phyloP scores from a whole-genome alignment of 306 rosid genomes.

The Inga laurina region DNA sequence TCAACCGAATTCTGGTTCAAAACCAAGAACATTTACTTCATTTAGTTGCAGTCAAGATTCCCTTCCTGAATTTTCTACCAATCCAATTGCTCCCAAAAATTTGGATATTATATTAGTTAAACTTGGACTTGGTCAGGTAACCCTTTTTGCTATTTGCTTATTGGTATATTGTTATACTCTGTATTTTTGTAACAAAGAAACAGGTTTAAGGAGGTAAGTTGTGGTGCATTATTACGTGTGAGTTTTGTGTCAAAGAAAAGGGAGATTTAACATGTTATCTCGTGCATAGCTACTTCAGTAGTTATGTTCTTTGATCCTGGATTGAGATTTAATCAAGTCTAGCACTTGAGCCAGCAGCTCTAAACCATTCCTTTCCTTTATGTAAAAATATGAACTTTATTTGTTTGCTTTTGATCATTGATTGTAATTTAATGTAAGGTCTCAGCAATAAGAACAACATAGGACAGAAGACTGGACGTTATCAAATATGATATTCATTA shows the following conservation, averaged over 20 bases:
- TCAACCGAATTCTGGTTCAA: conserved; percentile 49
- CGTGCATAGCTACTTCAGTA: not conserved
- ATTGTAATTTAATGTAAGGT: conserved; percentile 2
- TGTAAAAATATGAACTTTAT: not conserved
- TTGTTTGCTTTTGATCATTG: conserved; percentile 3
- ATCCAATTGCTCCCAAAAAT: conserved; percentile 45
- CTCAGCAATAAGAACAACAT: conserved; percentile 10
- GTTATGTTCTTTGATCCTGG: too few species aligned
- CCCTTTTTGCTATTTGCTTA: not conserved
- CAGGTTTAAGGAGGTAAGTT: not conserved
- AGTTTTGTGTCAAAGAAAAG: not conserved
- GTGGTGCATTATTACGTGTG: not conserved
- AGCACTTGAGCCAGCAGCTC: conserved; percentile 67
- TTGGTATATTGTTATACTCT: not conserved
- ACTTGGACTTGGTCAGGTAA: conserved; percentile 93
- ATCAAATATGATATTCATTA: not conserved
- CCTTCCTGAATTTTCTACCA: conserved; percentile 63
- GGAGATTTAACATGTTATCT: not conserved
- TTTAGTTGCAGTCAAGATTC: conserved; percentile 77
- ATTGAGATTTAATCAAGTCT: too few species aligned
- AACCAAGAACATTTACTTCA: conserved; percentile 76
- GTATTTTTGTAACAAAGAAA: conserved; percentile 18
- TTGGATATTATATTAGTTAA: conserved; percentile 69
- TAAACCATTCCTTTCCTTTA: not conserved
- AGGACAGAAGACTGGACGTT: conserved; percentile 5